A percentile compares a stretch with the other conserved stretches of the same genome.
These are phyloP conservation scores for Leishmania martiniquensis DNA, from an alignment of 208 protist genomes.

Conservation along the genomic window DNA sequence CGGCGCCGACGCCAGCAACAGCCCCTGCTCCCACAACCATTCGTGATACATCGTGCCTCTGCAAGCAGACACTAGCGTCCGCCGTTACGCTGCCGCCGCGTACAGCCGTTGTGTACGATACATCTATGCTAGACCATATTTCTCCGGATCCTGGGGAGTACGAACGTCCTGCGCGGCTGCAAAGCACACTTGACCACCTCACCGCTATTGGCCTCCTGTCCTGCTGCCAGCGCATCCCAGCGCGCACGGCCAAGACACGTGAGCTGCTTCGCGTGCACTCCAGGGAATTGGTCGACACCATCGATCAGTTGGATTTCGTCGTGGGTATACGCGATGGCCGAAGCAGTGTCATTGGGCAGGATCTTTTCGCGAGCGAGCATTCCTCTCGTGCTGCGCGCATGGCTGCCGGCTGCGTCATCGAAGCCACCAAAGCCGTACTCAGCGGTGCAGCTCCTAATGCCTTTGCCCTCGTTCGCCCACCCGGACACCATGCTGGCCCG, in stretches of 20 bases:
- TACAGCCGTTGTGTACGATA: conserved; percentile 75
- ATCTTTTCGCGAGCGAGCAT: conserved; percentile 74
- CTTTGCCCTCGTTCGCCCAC: conserved; percentile 88
- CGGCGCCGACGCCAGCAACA: not conserved
- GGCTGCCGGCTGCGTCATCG: conserved; percentile 75
- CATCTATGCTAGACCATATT: conserved; percentile 59
- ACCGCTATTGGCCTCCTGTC: conserved; percentile 52
- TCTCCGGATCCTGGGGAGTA: conserved; percentile 61
- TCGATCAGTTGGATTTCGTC: conserved; percentile 81
- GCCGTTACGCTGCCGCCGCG: not conserved
- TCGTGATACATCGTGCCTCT: not conserved
- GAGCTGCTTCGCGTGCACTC: conserved; percentile 85
- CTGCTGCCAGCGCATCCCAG: conserved; percentile 48
- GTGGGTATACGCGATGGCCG: conserved; percentile 30
- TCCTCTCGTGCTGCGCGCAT: conserved; percentile 68
- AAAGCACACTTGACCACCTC: conserved; percentile 70
- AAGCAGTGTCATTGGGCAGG: conserved; percentile 52
- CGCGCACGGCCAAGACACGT: conserved; percentile 51
- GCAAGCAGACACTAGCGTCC: not conserved
- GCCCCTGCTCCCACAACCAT: not conserved
- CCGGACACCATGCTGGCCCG: conserved; percentile 81
- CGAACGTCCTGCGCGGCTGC: conserved; percentile 76
- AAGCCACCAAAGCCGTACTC: conserved; percentile 65
- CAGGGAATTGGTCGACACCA: conserved; percentile 59
- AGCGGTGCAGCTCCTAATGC: conserved; percentile 71